Conservation (phyloP, 1,284 basidiomycete species). For the Somion occarium region DNA sequence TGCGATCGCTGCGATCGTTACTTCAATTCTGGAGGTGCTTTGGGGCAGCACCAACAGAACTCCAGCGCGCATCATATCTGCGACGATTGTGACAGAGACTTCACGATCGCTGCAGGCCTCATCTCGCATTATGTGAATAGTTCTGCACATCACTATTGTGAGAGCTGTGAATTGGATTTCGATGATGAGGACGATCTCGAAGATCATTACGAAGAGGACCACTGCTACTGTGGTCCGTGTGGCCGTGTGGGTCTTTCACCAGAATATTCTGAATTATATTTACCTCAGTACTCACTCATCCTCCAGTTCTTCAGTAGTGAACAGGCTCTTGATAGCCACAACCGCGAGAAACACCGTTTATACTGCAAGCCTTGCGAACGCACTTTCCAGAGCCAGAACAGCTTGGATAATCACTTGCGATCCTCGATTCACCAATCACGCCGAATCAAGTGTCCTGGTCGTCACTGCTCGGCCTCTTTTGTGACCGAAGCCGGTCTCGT, state of each 20-base stretch:
- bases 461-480: slow-evolving; percentile 22
- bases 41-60: slow-evolving; percentile 23
- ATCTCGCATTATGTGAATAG: slow-evolving; percentile 38
- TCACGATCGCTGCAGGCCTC: slow-evolving; percentile 23
- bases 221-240: slow-evolving; percentile 40
- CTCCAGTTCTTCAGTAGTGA: slow-evolving; percentile 30
- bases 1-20: slow-evolving; percentile 30
- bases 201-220: slow-evolving; percentile 20
- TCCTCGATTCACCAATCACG: slow-evolving; percentile 19
- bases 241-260: slow-evolving; percentile 17
- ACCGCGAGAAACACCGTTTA: slow-evolving; percentile 40
- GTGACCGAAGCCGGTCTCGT: slow-evolving; percentile 27
- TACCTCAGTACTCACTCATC: neutral
- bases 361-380: slow-evolving; percentile 44
- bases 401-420: slow-evolving; percentile 19
- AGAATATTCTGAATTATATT: neutral
- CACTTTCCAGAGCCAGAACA: slow-evolving; percentile 29
- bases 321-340: slow-evolving; percentile 40
- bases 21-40: slow-evolving; percentile 22
- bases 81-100: slow-evolving; percentile 35
- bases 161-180: slow-evolving; percentile 34
- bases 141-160: slow-evolving; percentile 37
- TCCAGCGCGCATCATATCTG: slow-evolving; percentile 26
- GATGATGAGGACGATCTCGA: slow-evolving; percentile 10
- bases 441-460: slow-evolving; percentile 18